Evolutionary conservation across 2,329 filamentous ascomycete species (phyloP).

Genomic region (Fusarium sp.): DNA sequence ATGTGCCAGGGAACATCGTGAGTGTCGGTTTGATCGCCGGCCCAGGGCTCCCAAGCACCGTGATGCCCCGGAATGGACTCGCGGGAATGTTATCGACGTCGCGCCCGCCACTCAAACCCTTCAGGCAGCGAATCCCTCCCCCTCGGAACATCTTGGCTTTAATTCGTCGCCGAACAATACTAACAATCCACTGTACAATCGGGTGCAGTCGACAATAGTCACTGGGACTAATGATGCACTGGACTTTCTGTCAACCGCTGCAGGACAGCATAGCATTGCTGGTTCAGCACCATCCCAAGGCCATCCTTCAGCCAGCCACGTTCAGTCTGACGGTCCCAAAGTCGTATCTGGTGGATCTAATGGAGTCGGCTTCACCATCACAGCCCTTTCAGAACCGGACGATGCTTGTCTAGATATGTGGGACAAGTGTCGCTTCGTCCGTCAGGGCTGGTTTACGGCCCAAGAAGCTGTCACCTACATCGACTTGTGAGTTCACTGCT

Average conservation of each 20-base stretch:
- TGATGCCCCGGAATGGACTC: slow-evolving; percentile 28
- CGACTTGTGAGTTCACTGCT: slow-evolving; percentile 29
- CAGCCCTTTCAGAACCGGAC: slow-evolving; percentile 34
- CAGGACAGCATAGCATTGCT: slow-evolving; percentile 17
- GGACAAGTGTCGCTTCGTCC: slow-evolving; percentile 47
- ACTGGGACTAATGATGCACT: slow-evolving; percentile 35
- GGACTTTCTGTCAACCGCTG: slow-evolving; percentile 33
- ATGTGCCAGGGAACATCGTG: slow-evolving; percentile 33
- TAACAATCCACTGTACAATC: slow-evolving; percentile 14
- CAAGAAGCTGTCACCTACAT: slow-evolving; percentile 48
- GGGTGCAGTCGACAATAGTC: slow-evolving; percentile 32
- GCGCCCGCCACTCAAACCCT: too few species aligned
- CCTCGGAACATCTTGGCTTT: not conserved
- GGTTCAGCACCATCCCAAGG: slow-evolving; percentile 19
- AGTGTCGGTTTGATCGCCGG: slow-evolving; percentile 31
- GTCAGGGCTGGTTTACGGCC: slow-evolving; percentile 47
- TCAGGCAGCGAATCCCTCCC: not conserved
- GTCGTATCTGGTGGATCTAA: slow-evolving; percentile 10
- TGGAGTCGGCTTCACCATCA: slow-evolving; percentile 25
- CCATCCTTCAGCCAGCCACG: not conserved
- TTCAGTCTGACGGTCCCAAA: not conserved
- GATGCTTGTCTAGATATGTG: slow-evolving; percentile 43
- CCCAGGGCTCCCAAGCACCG: slow-evolving; percentile 29
- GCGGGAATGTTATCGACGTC: too few species aligned
- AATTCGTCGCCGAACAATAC: slow-evolving; percentile 9